These are phyloP conservation scores for Candida orba DNA, from an alignment of 805 yeast species.

Conservation along the genomic window DNA sequence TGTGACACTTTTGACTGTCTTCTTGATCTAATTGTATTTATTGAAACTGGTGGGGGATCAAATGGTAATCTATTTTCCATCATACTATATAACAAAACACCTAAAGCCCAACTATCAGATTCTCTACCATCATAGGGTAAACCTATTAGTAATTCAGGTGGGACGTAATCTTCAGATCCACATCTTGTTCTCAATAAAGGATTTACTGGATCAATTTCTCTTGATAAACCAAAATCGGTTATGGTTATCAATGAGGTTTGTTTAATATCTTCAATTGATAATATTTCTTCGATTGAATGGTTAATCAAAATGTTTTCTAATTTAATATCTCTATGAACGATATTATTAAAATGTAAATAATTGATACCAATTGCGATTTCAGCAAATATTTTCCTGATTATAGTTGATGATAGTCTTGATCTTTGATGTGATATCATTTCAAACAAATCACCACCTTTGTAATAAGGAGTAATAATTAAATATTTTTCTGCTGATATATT, in stretches of 20 bases:
- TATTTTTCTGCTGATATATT: constrained; percentile 24
- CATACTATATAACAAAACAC: constrained; percentile 80
- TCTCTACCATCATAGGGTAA: constrained; percentile 85
- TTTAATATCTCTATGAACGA: constrained; percentile 86
- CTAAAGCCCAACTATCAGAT: constrained; percentile 92
- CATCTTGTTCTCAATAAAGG: constrained; percentile 79
- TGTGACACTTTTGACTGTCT: constrained; percentile 59
- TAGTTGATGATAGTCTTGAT: constrained; percentile 36
- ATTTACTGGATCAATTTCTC: constrained; percentile 50
- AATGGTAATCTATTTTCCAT: constrained; percentile 87
- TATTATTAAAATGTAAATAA: constrained; percentile 49
- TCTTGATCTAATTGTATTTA: constrained; percentile 31
- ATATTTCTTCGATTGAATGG: constrained; percentile 28
- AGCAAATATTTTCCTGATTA: constrained; percentile 56
- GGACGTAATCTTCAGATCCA: constrained; percentile 94
- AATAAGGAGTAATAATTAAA: constrained; percentile 63
- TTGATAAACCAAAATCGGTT: constrained; percentile 87
- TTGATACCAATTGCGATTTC: constrained; percentile 65
- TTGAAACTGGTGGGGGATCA: constrained; percentile 64
- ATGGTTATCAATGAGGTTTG: constrained; percentile 42
- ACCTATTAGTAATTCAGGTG: constrained; percentile 91
- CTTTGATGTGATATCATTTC: constrained; percentile 45
- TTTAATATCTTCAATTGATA: constrained; percentile 7
- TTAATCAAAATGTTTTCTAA: constrained; percentile 72
- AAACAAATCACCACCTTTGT: constrained; percentile 81